Conservation (phyloP, 768 basidiomycete genomes). For the Hebeloma cylindrosporum region DNA sequence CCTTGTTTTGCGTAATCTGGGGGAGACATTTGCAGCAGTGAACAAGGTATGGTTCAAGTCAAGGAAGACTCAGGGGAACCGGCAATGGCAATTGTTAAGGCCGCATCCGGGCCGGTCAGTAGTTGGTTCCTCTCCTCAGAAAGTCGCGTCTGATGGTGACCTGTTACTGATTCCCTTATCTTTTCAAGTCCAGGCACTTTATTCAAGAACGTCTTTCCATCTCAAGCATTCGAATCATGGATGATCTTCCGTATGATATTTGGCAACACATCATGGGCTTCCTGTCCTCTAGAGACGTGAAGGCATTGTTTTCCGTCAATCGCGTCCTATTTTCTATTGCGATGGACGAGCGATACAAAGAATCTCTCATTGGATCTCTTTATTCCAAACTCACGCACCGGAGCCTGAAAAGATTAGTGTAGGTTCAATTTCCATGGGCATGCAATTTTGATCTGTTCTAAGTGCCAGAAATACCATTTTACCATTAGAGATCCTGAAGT, state of each 20-base stretch:
- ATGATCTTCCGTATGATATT: conserved; percentile 14
- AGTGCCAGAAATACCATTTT: background rate
- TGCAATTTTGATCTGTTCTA: background rate
- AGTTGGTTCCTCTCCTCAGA: no score
- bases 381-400: conserved; percentile 1
- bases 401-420: conserved; percentile 10
- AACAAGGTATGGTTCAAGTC: background rate
- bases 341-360: no score
- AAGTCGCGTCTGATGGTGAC: no score
- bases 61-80: no score
- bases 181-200: no score
- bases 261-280: conserved; percentile 14
- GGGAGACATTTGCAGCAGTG: conserved; percentile 25
- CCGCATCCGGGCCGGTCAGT: no score
- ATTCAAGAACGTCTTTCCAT: no score
- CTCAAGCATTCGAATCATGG: background rate
- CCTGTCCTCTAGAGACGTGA: conserved; percentile 3
- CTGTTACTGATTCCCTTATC: no score
- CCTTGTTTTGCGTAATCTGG: conserved; percentile 37
- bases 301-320: conserved; percentile 6
- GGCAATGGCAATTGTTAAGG: no score
- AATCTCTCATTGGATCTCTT: no score
- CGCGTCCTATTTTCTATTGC: background rate
- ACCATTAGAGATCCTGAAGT: conserved; percentile 13
- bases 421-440: background rate